phyloP scores from a whole-genome alignment of 257 asterid species.

The Ophiorrhiza pumila region DNA sequence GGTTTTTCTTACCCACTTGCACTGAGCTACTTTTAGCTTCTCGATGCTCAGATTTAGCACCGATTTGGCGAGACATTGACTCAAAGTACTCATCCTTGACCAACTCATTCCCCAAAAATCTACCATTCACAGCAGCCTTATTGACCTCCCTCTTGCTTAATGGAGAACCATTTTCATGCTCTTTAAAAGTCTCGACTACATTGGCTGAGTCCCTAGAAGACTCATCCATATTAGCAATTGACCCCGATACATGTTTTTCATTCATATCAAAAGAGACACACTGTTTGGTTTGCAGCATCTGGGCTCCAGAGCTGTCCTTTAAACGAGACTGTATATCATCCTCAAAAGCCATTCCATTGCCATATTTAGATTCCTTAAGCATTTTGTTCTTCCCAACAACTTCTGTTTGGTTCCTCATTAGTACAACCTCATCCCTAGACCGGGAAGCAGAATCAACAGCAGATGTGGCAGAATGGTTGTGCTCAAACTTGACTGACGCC shows the following conservation, averaged over 20 bases:
- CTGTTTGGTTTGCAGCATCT: conserved; percentile 32
- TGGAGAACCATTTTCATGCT: conserved; percentile 30
- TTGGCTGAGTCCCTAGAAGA: conserved; percentile 24
- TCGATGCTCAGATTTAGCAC: conserved; percentile 17
- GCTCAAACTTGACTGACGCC: conserved; percentile 35
- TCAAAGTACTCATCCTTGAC: conserved; percentile 23
- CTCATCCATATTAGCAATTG: conserved; percentile 23
- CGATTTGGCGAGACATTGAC: conserved; percentile 20
- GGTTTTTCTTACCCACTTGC: conserved; percentile 19
- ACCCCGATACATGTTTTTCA: conserved; percentile 30
- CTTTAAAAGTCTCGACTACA: conserved; percentile 21
- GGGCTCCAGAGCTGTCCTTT: conserved; percentile 34
- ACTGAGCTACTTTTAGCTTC: conserved; percentile 21
- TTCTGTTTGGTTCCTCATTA: conserved; percentile 39
- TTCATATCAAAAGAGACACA: conserved; percentile 30
- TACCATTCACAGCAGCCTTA: conserved; percentile 38
- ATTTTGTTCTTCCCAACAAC: conserved; percentile 33
- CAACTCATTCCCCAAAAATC: conserved; percentile 16
- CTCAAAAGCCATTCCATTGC: conserved; percentile 26
- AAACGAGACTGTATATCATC: conserved; percentile 25
- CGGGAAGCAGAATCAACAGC: conserved; percentile 30
- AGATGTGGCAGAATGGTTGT: conserved; percentile 27
- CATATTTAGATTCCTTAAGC: conserved; percentile 35
- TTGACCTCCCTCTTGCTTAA: conserved; percentile 37
- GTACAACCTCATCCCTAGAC: conserved; percentile 32